Base-by-base conservation (phyloP, 2,329 filamentous ascomycete genomes). In the Colletotrichum lentis region DNA sequence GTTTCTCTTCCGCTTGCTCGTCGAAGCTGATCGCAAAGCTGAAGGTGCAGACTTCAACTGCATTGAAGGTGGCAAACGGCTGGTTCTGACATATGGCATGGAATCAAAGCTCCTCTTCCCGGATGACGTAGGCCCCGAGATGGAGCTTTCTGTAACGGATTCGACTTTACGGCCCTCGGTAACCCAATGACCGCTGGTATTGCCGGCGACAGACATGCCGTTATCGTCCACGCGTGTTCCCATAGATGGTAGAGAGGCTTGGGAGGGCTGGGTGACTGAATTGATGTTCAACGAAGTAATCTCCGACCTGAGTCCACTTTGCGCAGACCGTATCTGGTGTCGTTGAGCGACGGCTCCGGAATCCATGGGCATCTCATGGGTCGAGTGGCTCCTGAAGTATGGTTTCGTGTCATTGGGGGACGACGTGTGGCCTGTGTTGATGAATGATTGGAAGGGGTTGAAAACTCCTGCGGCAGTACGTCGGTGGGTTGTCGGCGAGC, bases 21-120 rank as follows among this genome's bases (percentile, higher is more conserved):
- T 11, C 47, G 46, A 60, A 60, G 57, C 57, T 27, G 57, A 60
- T 3, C 57, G 46, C n/a, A 18, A 60, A 27, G 46, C 57, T 16
- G 57, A 50, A 22, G 57, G 57, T 4, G 46, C 57, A 22, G 46
- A 52, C 31, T 60, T 60, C 8, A 60, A 16, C 20, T 60, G 57
- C 57, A 60, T 52, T 20, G 57, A 35, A 10, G 31, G 46, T n/a
- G 57, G 57, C 22, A 60, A 24, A 27, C 57, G 46, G 35, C 31
- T 52, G 18, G 47, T 52, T n/a, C 22, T 52, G 37, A 60, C 46
- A 50, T 43, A 41, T 18, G 57, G 57, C 18, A 60, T 39, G 3
- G 57, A 35, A 52, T 43, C 57, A 31, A 60, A 60, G 37, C 57
- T 60, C 18, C 46, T 50, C 35, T 43, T 2, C 50, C 16, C 46